Evolutionary conservation across 2,329 filamentous ascomycete genomes (phyloP).

Genomic region (Monosporascus sp.): DNA sequence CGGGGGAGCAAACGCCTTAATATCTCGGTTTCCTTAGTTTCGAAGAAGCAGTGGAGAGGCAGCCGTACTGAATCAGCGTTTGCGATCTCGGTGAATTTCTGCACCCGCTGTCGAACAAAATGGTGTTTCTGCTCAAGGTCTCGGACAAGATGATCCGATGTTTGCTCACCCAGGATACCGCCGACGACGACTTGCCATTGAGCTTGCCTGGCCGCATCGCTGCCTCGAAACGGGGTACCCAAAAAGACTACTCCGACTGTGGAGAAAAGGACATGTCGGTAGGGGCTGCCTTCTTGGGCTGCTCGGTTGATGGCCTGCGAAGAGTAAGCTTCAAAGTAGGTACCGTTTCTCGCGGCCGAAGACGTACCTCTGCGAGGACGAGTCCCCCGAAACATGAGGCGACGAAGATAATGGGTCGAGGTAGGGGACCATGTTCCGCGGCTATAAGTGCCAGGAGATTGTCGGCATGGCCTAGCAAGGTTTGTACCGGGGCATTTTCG

Average conservation of each 20-base stretch:
- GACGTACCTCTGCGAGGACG: conserved; percentile 10
- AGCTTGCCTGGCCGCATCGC: conserved; percentile 11
- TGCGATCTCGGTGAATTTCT: conserved; percentile 11
- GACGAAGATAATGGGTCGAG: conserved; percentile 15
- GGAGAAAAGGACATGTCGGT: conserved; percentile 11
- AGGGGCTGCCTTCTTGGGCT: conserved; percentile 11
- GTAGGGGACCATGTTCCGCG: conserved; percentile 4
- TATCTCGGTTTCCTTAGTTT: conserved; percentile 10
- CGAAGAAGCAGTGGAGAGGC: conserved; percentile 11
- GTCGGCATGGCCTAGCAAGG: conserved; percentile 12
- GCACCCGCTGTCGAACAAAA: conserved; percentile 7
- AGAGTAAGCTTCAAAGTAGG: neutral
- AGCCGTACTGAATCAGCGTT: conserved; percentile 9
- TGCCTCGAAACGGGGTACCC: conserved; percentile 17
- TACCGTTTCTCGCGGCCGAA: no score
- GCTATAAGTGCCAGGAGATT: conserved; percentile 10
- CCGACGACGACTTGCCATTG: conserved; percentile 10
- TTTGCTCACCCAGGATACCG: conserved; percentile 13
- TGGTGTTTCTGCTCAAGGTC: conserved; percentile 7
- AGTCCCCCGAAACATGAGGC: conserved; percentile 18
- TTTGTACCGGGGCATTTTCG: conserved; percentile 11
- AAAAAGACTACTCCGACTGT: conserved; percentile 17
- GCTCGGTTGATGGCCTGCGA: conserved; percentile 15
- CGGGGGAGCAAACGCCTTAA: conserved; percentile 5
- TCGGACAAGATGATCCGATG: conserved; percentile 9